phyloP scores from a whole-genome alignment of 441 rosid species.

The Populus hybrid region DNA sequence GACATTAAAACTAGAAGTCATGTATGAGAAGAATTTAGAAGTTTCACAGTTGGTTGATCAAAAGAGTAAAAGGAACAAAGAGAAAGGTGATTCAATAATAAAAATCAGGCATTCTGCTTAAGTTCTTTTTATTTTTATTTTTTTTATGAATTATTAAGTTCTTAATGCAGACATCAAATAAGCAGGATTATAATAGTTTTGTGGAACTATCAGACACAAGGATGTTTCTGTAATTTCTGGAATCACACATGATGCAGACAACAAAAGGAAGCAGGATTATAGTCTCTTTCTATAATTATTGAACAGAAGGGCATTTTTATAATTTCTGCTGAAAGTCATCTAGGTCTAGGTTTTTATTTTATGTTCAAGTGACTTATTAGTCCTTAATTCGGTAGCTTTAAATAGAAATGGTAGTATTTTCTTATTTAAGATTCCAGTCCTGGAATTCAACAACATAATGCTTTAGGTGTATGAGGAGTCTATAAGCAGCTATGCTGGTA shows the following conservation, averaged over 20 bases:
- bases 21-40: neutral
- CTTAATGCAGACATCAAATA: neutral
- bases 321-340: neutral
- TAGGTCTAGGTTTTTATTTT: neutral
- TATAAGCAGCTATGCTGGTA: neutral
- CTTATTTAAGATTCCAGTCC: neutral
- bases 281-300: neutral
- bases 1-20: neutral
- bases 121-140: neutral
- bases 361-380: neutral
- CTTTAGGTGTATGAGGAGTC: neutral
- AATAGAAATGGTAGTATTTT: neutral
- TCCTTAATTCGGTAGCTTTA: too few species aligned
- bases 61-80: neutral
- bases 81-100: neutral
- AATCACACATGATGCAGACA: neutral
- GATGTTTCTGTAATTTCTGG: neutral
- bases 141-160: too few species aligned
- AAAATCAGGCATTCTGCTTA: slow-evolving; percentile 5
- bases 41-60: neutral
- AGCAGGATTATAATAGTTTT: neutral
- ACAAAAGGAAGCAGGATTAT: neutral
- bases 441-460: neutral
- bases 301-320: neutral
- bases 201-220: neutral